Base-by-base conservation (phyloP, 176 grass and related monocot species). In the Bothriochloa decipiens region DNA sequence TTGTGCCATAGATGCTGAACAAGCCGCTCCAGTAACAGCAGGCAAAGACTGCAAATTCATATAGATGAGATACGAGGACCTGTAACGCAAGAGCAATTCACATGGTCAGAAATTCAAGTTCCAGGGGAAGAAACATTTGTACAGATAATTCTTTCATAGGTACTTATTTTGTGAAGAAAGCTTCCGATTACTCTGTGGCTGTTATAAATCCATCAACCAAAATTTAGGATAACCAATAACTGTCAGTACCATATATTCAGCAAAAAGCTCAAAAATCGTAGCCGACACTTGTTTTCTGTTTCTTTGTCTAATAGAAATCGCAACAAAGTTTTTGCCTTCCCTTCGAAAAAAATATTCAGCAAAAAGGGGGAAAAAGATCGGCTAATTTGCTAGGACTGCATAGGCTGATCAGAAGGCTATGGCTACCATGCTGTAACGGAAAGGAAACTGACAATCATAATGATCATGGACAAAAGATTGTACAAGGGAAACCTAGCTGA, bases 1-100 rank as follows among this genome's bases (percentile, higher is more conserved):
- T 49, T 28, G 22, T 68, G 43, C 17, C 58, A 70, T n/a, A 11
- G 35, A 45, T 35, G 80, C 39, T 63, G 86, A 72, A 61, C 14
- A 32, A 53, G 60, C 41, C 10, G 69, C 22, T 36, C 68, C 41
- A 26, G 73, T 64, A 52, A 23, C 25, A 42, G 2, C n/a, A 62
- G 57, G 57, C 55, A 63, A 26, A 63, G 55, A 27, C 76, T 42
- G n/a, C 33, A 61, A 68, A 50, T 18, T 37, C 39, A 40, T 74
- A 16, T 58, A 13, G 8, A 60, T 23, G 20, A 1, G 52, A 52
- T 57, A 75, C 57, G 13, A 63, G 68, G 68, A 8, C 58, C 33
- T 29, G 11, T 1, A 33, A 80, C 3, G 77, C 26, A 80, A 80
- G 1, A 47, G 18, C n/a, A 68, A 80, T 18, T 4, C 15, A 23